phyloP scores from a whole-genome alignment of 768 basidiomycete species.

The Suillus americanus region DNA sequence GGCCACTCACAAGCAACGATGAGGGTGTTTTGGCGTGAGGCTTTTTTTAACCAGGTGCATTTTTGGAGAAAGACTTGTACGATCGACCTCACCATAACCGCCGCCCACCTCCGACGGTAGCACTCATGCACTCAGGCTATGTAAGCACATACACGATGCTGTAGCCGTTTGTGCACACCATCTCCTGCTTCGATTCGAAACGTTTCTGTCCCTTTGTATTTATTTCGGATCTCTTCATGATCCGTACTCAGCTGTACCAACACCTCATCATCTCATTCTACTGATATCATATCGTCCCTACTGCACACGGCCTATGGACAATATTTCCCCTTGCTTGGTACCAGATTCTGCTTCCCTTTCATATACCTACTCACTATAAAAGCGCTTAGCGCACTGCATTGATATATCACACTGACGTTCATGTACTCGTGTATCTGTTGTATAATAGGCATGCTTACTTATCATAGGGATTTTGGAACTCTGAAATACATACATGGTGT shows the following conservation, averaged over 20 bases:
- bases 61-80: not conserved
- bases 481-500: not conserved
- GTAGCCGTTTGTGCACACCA: not conserved
- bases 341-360: not conserved
- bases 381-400: not conserved
- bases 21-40: conserved; percentile 20
- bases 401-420: not conserved
- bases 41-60: not conserved
- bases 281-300: not conserved
- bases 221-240: not conserved
- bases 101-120: not conserved
- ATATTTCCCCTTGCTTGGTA: not conserved
- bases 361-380: not conserved
- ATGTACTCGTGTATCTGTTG: not conserved
- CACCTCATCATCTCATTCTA: not conserved
- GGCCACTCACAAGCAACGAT: not conserved
- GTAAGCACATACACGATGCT: not conserved
- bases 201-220: no score
- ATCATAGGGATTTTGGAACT: not conserved
- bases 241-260: not conserved
- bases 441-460: not conserved
- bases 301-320: not conserved
- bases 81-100: not conserved
- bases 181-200: not conserved
- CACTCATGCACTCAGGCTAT: not conserved